Conservation (phyloP, 208 protist species). For the Acanthamoeba sp. region DNA sequence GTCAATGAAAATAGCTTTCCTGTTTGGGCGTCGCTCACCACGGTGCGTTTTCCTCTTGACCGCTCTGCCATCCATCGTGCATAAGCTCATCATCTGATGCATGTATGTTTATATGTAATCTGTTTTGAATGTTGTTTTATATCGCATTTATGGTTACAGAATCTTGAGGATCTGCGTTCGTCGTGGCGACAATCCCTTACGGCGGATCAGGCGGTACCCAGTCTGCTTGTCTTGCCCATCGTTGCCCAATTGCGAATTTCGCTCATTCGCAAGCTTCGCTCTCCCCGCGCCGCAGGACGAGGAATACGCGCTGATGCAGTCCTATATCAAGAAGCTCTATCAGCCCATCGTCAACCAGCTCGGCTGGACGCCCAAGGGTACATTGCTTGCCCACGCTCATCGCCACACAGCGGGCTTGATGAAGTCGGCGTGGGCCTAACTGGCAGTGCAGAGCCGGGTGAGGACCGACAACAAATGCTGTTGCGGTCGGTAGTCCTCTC, state of each 20-base stretch:
- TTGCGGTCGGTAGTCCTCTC: conserved; percentile 38
- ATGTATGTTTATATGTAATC: too few relatives aligned
- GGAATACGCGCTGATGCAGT: conserved; percentile 22
- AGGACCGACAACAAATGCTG: conserved; percentile 41
- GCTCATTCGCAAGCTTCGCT: background rate
- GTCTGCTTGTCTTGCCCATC: background rate
- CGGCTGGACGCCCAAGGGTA: conserved; percentile 54
- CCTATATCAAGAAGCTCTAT: conserved; percentile 39
- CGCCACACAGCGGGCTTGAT: too few relatives aligned
- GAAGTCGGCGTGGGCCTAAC: too few relatives aligned
- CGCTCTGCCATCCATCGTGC: too few relatives aligned
- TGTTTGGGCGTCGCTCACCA: conserved; percentile 65
- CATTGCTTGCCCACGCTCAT: background rate
- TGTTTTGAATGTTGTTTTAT: too few relatives aligned
- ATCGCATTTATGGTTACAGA: background rate
- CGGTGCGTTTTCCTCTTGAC: background rate
- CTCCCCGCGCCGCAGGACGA: background rate
- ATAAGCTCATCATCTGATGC: too few relatives aligned
- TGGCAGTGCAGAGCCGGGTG: background rate
- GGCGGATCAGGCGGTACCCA: background rate
- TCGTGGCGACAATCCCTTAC: conserved; percentile 32
- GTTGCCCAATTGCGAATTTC: background rate
- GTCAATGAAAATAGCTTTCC: conserved; percentile 47
- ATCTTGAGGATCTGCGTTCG: conserved; percentile 44
- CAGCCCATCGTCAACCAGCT: conserved; percentile 25